Evolutionary conservation across 2,329 filamentous ascomycete genomes (phyloP).

Genomic region (Berkeleyomyces basicola): DNA sequence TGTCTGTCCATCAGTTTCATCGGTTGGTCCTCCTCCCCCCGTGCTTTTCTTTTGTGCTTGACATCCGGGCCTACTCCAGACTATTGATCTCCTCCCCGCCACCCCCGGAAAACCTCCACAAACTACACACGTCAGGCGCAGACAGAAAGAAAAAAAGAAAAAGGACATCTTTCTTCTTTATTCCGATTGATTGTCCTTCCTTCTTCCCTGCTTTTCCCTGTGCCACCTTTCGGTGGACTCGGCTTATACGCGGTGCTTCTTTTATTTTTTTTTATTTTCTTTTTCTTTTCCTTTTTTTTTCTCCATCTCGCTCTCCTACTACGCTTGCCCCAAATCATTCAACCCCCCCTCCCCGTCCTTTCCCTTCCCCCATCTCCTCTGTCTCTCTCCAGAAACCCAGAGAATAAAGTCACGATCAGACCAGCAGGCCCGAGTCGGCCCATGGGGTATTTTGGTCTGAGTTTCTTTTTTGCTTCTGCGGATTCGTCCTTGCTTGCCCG

Average conservation of each 20-base stretch:
- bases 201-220: neutral
- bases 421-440: neutral
- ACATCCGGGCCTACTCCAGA: conserved; percentile 1
- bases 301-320: neutral
- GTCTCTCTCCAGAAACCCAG: neutral
- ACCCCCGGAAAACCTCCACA: neutral
- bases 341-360: neutral
- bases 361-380: neutral
- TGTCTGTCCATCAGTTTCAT: neutral
- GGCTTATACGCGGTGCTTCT: conserved; percentile 2
- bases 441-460: neutral
- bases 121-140: neutral
- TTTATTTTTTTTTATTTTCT: neutral
- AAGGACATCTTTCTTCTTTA: neutral
- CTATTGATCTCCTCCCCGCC: neutral
- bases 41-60: neutral
- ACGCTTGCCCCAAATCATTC: neutral
- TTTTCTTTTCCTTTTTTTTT: neutral
- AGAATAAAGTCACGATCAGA: conserved; percentile 1
- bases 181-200: neutral
- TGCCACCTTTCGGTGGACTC: neutral
- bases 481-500: neutral
- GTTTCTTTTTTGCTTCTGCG: neutral
- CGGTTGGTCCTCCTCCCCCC: neutral
- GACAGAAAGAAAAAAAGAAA: neutral